Conservation (phyloP, 495 filamentous ascomycete species). For the Platismatia glauca region DNA sequence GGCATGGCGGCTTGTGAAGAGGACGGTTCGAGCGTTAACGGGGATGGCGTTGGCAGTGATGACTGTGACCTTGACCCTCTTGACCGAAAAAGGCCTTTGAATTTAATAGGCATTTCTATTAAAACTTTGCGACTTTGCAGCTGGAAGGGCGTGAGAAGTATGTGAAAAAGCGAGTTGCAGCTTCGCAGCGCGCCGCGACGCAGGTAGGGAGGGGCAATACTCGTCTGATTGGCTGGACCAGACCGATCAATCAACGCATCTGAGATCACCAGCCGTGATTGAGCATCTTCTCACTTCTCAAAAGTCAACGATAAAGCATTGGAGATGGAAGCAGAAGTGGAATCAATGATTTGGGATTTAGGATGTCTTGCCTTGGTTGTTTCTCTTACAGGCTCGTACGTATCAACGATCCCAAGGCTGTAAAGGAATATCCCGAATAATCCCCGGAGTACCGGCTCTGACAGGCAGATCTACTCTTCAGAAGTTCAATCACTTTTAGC, state of each 20-base stretch:
- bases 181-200: background rate
- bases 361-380: no score
- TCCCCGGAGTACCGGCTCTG: no score
- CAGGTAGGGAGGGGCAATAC: background rate
- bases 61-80: slow-evolving; percentile 2
- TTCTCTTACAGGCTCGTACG: no score
- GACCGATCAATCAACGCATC: background rate
- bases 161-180: background rate
- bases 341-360: no score
- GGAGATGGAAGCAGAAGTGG: no score
- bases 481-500: no score
- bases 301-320: no score
- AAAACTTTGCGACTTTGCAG: slow-evolving; percentile 1
- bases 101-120: slow-evolving; percentile 1
- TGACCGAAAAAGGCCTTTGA: slow-evolving; percentile 4
- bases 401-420: no score
- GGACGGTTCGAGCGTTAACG: slow-evolving; percentile 1
- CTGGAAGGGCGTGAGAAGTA: background rate
- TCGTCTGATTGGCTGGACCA: background rate
- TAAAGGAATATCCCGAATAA: no score
- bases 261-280: background rate
- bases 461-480: no score
- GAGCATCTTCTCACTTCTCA: background rate
- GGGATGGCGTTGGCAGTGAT: slow-evolving; percentile 1
- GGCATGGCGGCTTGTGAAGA: background rate